These are phyloP conservation scores for Aphanomyces invadans DNA, from an alignment of 352 stramenopile species.

Conservation along the genomic window DNA sequence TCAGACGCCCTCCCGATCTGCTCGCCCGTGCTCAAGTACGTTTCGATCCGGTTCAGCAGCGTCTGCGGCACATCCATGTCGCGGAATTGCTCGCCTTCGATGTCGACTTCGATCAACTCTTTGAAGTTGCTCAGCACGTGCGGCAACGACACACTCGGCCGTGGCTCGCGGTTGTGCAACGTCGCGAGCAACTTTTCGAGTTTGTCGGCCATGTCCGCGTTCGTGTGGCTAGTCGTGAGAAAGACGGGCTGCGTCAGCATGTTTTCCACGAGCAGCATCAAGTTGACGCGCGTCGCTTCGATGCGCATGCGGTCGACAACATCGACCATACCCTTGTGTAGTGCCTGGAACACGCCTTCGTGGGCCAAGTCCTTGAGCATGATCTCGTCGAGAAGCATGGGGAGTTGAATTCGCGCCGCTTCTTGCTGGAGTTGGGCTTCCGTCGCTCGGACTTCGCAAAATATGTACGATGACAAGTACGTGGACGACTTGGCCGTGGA, in stretches of 20 bases:
- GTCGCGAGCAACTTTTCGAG: constrained; percentile 16
- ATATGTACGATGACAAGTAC: constrained; percentile 34
- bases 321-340: constrained; percentile 19
- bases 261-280: constrained; percentile 18
- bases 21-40: constrained; percentile 2
- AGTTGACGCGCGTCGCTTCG: constrained; percentile 18
- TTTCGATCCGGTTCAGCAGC: constrained; percentile 11
- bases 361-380: constrained; percentile 25
- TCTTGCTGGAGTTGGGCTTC: constrained; percentile 61
- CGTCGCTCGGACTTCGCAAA: constrained; percentile 74
- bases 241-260: constrained; percentile 23
- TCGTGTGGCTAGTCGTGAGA: constrained; percentile 1
- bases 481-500: constrained; percentile 16
- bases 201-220: constrained; percentile 15
- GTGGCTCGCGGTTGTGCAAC: constrained; percentile 9
- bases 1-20: too few relatives aligned
- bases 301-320: constrained; percentile 18
- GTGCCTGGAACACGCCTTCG: constrained; percentile 18
- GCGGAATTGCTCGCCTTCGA: constrained; percentile 24
- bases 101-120: constrained; percentile 18
- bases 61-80: neutral
- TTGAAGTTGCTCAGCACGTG: constrained; percentile 16
- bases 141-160: neutral
- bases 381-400: constrained; percentile 53
- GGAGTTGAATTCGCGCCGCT: constrained; percentile 61